Evolutionary conservation across 192 early-diverging fungal species (phyloP), one percentile per base, ranked within the genome.

Genomic region (Dissophora ornata): DNA sequence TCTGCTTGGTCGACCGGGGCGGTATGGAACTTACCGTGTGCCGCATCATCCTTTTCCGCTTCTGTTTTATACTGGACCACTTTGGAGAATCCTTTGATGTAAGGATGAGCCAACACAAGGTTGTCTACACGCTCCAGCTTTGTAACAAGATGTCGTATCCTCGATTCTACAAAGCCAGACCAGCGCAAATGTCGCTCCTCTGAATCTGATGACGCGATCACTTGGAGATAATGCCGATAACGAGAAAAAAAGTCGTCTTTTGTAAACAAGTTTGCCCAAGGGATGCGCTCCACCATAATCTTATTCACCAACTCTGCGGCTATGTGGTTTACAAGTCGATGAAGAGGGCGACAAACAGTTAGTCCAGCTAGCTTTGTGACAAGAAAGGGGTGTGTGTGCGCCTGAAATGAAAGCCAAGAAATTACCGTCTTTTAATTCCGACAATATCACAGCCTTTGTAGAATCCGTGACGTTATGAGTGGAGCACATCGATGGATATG

Each of bases 401-500:
- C n/a, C n/a, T n/a, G n/a, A n/a, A n/a, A n/a, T n/a, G n/a, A n/a
- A n/a, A n/a, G n/a, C 38, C 5, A 24, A 24, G 1, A 16, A 22
- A 44, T 49, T 67, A 79, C 81, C 82, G 40, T 91, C 86, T 64
- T 89, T 86, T 58, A 97, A 93, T 83, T 99, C 97, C 16, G 86
- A 79, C 13, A 87, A 89, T 59, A 96, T 98, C 16, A 99, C 89
- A 4, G 62, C 67, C 24, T 90, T 87, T 0, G 97, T 98, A 4
- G 95, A 97, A 52, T 83, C 67, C 2, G 93, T 95, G 13, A 99
- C 96, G 68, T 98, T 99, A 80, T 98, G 96, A 3, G 97, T 99
- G 4, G 96, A 89, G 78, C 96, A 98, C 96, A 97, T 98, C 24
- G 94, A 95, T 28, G 97, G 97, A 63, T 99, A 99, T 3, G 97